phyloP scores from a whole-genome alignment of 176 grass and related monocot species.

The Paspalum notatum region DNA sequence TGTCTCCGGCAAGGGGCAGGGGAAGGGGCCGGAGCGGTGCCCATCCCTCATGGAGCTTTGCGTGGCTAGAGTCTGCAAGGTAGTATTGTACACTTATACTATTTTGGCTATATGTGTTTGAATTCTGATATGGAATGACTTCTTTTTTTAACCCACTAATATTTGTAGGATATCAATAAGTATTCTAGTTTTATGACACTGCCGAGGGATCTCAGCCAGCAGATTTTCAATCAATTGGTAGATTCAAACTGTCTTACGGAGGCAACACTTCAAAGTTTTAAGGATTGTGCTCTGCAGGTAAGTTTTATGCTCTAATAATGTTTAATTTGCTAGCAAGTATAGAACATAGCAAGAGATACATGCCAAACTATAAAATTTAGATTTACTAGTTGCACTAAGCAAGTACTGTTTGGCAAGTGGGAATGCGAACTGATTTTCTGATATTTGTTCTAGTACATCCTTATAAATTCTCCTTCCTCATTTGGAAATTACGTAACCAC shows the following conservation, averaged over 20 bases:
- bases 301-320: conserved; percentile 7
- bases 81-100: conserved; percentile 37
- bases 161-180: conserved; percentile 73
- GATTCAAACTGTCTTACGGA: conserved; percentile 65
- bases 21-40: conserved; percentile 47
- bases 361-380: neutral
- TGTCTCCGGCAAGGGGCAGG: conserved; percentile 45
- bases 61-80: conserved; percentile 78
- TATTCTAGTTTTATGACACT: conserved; percentile 75
- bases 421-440: conserved; percentile 1
- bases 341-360: neutral
- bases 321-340: conserved; percentile 10
- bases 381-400: neutral
- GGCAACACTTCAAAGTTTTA: conserved; percentile 59
- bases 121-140: neutral
- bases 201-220: conserved; percentile 93
- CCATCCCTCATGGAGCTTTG: conserved; percentile 87
- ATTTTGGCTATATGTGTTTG: conserved; percentile 6
- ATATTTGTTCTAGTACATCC: conserved; percentile 3
- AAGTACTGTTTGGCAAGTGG: neutral
- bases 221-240: conserved; percentile 85
- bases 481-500: neutral
- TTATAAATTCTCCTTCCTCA: neutral
- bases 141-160: conserved; percentile 16
- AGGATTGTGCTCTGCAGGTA: conserved; percentile 87